phyloP scores from a whole-genome alignment of 768 basidiomycete species.

The Coprinopsis cinerea region DNA sequence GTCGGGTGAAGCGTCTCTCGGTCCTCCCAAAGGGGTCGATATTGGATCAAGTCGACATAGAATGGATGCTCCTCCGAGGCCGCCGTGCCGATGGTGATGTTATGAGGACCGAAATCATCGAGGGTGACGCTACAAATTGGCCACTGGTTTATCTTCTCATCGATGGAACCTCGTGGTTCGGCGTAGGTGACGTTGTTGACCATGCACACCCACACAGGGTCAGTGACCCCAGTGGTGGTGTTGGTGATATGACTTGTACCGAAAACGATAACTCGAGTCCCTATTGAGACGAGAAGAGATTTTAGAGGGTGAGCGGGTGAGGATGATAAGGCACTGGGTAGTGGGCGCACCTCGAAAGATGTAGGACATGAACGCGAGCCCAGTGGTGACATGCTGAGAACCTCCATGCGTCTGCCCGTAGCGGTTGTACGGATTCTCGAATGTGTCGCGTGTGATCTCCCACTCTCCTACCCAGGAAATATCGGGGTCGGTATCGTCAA shows the following conservation, averaged over 20 bases:
- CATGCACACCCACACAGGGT: neutral
- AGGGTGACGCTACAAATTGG: neutral
- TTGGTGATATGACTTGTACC: neutral
- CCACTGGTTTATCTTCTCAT: neutral
- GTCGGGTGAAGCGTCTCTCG: constrained; percentile 10
- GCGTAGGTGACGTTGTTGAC: neutral
- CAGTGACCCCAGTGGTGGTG: neutral
- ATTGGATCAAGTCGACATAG: constrained; percentile 17
- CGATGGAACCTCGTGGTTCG: neutral
- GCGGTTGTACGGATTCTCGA: neutral
- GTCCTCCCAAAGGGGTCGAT: constrained; percentile 10
- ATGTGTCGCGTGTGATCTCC: neutral
- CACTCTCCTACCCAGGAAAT: neutral
- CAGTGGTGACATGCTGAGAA: neutral
- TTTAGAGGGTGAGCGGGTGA: too few species aligned
- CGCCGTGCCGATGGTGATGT: neutral
- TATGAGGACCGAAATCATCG: neutral
- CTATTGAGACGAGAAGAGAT: neutral
- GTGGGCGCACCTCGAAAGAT: neutral
- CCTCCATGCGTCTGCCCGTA: neutral
- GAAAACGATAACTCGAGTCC: neutral
- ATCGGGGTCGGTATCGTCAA: neutral
- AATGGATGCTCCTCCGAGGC: constrained; percentile 12
- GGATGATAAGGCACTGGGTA: neutral
- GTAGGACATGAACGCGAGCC: neutral